Base-by-base conservation (phyloP, 2,329 filamentous ascomycete species). In the Allantophomopsis lycopodina region DNA sequence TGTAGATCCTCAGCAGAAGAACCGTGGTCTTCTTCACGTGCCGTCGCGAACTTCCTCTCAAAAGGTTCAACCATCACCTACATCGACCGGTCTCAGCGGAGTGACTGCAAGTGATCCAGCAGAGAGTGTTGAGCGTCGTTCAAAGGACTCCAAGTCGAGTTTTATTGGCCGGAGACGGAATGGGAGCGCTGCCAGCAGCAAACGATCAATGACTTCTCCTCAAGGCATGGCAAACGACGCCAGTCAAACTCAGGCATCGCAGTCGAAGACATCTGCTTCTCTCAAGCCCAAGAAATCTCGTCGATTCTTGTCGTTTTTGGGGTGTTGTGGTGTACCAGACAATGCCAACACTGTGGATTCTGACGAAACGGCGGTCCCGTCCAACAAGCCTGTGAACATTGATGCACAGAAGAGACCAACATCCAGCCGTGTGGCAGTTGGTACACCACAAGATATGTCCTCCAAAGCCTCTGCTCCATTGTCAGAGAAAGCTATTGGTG, bases 141-240 rank as follows among this genome's bases (percentile, higher is more conserved):
- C 79, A 37, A 80, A 75, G 58, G 75, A 73, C 49, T 79, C 74
- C 44, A 76, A 70, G 60, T 64, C 68, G 48, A 83, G 77, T 60
- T 74, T 79, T 50, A 60, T 75, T 40, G 76, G 69, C 45, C 66
- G 71, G 48, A 69, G 72, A 51, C 68, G 75, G 52, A 81, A 81
- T 61, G 74, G 75, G 50, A 84, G 78, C 60, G 69, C 73, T 45
- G 75, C 73, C 49, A 83, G 76, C 61, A 76, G 54, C 45, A 75
- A 60, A 66, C 69, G 54, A 73, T 71, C 46, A 67, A 66, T 52
- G 63, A 64, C 50, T 68, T 65, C 53, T 41, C 48, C 49, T 46
- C 49, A 60, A 44, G 55, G 55, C 45, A 52, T 56, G 42, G 60
- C 59, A 41, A 61, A 57, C 47, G 56, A 55, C 41, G 46, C 55